Percentiles rank a stretch among this genome's conserved stretches.
Evolutionary conservation across 139 green algal species (phyloP).

Genomic region (Yamagishiella unicocca): DNA sequence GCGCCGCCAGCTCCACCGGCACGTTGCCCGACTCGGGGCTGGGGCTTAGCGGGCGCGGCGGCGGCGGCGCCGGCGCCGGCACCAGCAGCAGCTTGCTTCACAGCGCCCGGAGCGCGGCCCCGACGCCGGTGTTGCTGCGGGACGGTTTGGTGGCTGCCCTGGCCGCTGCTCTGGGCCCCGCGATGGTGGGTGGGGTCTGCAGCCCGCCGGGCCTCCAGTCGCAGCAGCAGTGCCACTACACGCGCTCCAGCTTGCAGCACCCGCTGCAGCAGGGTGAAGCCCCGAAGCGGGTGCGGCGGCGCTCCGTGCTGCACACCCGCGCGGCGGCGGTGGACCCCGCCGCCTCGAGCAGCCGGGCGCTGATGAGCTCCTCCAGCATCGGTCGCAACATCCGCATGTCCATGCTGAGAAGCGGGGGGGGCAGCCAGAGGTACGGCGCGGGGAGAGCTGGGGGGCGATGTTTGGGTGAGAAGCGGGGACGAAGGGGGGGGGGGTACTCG

Average conservation of each 20-base stretch:
- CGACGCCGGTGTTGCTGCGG: no score
- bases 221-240: no score
- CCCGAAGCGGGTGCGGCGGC: background rate
- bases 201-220: no score
- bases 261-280: no score
- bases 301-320: constrained; percentile 31
- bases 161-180: no score
- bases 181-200: no score
- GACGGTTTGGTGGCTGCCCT: no score
- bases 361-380: background rate
- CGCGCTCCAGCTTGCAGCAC: no score
- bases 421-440: background rate
- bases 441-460: no score
- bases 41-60: background rate
- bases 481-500: background rate
- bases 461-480: background rate
- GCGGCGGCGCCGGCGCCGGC: background rate
- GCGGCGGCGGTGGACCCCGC: constrained; percentile 20
- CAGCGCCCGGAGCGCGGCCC: no score
- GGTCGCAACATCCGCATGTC: background rate
- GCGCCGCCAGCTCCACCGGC: background rate
- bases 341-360: background rate
- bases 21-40: background rate
- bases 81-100: background rate
- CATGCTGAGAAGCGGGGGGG: background rate